Evolutionary conservation across 805 yeast genomes (phyloP).

Genomic region (Saccharomycopsis malanga): DNA sequence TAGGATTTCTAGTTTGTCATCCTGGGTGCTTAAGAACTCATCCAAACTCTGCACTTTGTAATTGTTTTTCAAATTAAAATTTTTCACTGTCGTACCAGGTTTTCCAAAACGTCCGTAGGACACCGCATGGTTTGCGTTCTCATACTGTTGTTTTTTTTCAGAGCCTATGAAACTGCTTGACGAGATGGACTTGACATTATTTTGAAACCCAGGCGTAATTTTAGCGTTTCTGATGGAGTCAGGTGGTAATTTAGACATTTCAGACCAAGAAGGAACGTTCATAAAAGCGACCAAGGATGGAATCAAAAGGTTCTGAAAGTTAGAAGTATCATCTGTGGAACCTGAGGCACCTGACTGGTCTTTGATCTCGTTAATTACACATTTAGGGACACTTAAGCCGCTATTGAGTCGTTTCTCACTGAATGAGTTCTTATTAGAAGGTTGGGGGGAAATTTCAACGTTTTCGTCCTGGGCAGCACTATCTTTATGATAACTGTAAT

Average conservation of each 20-base stretch:
- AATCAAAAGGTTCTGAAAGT: conserved; percentile 6
- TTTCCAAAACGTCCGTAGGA: neutral
- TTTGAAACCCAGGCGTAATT: neutral
- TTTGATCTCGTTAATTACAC: conserved; percentile 1
- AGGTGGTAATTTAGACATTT: conserved; percentile 2
- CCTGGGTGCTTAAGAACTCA: conserved; percentile 15
- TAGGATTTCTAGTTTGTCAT: conserved; percentile 2
- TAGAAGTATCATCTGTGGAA: neutral
- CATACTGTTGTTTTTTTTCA: neutral
- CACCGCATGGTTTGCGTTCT: neutral
- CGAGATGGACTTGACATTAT: neutral
- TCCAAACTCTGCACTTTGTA: conserved; percentile 15
- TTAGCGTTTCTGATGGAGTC: conserved; percentile 8
- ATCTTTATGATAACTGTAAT: neutral
- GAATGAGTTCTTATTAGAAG: conserved; percentile 21
- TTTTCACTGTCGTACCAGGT: neutral
- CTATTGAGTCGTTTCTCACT: conserved; percentile 16
- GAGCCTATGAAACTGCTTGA: neutral
- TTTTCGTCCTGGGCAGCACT: conserved; percentile 1
- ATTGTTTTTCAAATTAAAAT: conserved; percentile 4
- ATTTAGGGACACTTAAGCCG: conserved; percentile 5
- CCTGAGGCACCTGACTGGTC: neutral
- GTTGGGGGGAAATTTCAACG: conserved; percentile 21
- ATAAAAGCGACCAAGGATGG: conserved; percentile 2
- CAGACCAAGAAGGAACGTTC: conserved; percentile 13